Evolutionary conservation across 1,284 basidiomycete species (phyloP).

Genomic region (Apiotrichum laibachii): DNA sequence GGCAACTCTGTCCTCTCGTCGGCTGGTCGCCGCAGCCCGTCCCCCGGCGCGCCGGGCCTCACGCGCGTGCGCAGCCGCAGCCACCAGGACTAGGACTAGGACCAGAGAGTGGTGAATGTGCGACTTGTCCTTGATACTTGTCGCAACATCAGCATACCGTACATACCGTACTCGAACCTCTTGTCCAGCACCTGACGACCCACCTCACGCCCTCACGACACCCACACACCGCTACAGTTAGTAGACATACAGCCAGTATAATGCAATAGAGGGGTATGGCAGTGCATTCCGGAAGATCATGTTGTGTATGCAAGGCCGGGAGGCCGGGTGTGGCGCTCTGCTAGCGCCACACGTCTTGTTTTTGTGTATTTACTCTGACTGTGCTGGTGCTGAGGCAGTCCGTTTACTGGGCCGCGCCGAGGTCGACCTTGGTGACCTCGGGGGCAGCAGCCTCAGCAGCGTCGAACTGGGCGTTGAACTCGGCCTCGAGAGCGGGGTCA

Average conservation of each 20-base stretch:
- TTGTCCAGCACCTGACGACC: neutral
- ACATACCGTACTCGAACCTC: no score
- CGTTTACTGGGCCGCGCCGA: neutral
- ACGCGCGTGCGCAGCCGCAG: neutral
- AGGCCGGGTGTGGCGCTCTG: neutral
- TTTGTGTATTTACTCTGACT: neutral
- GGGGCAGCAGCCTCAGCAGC: neutral
- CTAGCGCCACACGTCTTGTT: no score
- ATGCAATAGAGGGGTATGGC: slow-evolving; percentile 7
- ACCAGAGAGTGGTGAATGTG: no score
- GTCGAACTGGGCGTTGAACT: slow-evolving; percentile 1
- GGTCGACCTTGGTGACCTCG: slow-evolving; percentile 4
- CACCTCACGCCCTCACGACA: neutral
- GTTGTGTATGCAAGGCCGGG: slow-evolving; percentile 5
- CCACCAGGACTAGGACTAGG: neutral
- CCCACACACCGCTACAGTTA: neutral
- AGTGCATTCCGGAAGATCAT: slow-evolving; percentile 8
- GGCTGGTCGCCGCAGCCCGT: no score
- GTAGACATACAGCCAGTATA: neutral
- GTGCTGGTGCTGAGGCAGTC: neutral
- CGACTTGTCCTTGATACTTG: no score
- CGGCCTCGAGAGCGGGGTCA: slow-evolving; percentile 41
- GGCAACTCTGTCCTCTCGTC: neutral
- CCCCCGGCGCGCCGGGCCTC: no score
- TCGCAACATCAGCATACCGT: no score